A percentile compares a stretch with the other conserved stretches of the same genome.
phyloP scores from a whole-genome alignment of 2,329 filamentous ascomycete species.

The Torrubiella hemipterigena region DNA sequence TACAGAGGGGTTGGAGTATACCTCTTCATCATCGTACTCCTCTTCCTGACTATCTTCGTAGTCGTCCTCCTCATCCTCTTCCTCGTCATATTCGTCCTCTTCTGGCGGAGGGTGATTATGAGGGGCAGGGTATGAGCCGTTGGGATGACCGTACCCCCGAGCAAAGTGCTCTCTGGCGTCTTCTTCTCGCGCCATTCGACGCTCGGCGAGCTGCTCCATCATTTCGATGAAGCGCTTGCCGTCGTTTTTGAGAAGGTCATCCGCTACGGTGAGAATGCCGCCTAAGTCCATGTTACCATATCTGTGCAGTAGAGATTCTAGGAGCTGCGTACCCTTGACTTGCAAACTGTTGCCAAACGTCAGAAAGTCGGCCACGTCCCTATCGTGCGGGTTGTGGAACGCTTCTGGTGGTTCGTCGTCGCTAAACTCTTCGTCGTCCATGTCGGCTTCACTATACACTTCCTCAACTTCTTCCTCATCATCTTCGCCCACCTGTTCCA shows the following conservation, averaged over 20 bases:
- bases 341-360: constrained; percentile 96
- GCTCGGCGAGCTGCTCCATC: constrained; percentile 98
- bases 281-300: constrained; percentile 50
- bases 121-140: constrained; percentile 43
- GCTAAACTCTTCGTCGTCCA: constrained; percentile 47
- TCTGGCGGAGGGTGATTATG: constrained; percentile 70
- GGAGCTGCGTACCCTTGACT: constrained; percentile 60
- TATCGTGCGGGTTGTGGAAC: constrained; percentile 50
- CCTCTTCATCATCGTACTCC: constrained; percentile 72
- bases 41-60: constrained; percentile 51
- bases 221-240: constrained; percentile 99
- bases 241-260: constrained; percentile 97
- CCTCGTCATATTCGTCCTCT: constrained; percentile 63
- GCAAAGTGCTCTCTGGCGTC: constrained; percentile 57
- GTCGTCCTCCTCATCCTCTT: constrained; percentile 46
- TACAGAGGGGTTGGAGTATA: constrained; percentile 33
- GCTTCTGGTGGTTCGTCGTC: constrained; percentile 59
- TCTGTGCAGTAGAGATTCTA: constrained; percentile 29
- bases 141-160: constrained; percentile 45
- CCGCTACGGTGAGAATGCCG: constrained; percentile 95
- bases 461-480: constrained; percentile 43
- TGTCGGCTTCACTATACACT: constrained; percentile 37
- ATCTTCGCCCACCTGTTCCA: constrained; percentile 49
- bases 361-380: constrained; percentile 75
- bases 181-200: constrained; percentile 92